These are phyloP conservation scores for Monosporascus ibericus DNA, from an alignment of 2,329 filamentous ascomycete species.

Conservation along the genomic window DNA sequence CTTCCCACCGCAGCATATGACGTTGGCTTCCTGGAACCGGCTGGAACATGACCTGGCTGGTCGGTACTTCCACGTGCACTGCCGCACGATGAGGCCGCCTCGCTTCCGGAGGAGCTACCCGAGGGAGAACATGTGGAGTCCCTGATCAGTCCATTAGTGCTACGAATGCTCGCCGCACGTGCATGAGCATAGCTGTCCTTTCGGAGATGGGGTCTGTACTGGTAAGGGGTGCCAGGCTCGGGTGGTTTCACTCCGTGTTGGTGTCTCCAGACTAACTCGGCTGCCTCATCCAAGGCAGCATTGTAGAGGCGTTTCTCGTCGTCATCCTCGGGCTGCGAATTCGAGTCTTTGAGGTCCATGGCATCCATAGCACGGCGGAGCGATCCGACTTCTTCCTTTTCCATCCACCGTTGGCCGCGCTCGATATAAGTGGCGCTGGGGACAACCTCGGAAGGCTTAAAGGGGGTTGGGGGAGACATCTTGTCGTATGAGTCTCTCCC, in stretches of 20 bases:
- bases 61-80: conserved; percentile 28
- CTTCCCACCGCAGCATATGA: conserved; percentile 34
- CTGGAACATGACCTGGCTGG: conserved; percentile 17
- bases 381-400: conserved; percentile 69
- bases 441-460: conserved; percentile 56
- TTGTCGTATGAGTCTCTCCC: conserved; percentile 49
- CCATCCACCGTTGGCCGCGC: conserved; percentile 69
- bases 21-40: conserved; percentile 28
- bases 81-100: conserved; percentile 30
- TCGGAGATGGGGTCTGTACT: conserved; percentile 62
- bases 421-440: conserved; percentile 67
- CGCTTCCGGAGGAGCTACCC: conserved; percentile 45
- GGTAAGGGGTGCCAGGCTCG: conserved; percentile 58
- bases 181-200: conserved; percentile 67
- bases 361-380: conserved; percentile 68
- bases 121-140: conserved; percentile 43
- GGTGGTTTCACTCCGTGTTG: conserved; percentile 50
- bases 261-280: conserved; percentile 73
- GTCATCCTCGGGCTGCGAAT: conserved; percentile 31
- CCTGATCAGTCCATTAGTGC: conserved; percentile 39
- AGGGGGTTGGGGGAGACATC: conserved; percentile 30
- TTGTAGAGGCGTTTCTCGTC: conserved; percentile 60
- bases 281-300: conserved; percentile 69
- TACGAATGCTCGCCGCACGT: conserved; percentile 50
- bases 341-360: conserved; percentile 50